Conservation (phyloP, 2,329 filamentous ascomycete genomes). For the Verruconis gallopava region DNA sequence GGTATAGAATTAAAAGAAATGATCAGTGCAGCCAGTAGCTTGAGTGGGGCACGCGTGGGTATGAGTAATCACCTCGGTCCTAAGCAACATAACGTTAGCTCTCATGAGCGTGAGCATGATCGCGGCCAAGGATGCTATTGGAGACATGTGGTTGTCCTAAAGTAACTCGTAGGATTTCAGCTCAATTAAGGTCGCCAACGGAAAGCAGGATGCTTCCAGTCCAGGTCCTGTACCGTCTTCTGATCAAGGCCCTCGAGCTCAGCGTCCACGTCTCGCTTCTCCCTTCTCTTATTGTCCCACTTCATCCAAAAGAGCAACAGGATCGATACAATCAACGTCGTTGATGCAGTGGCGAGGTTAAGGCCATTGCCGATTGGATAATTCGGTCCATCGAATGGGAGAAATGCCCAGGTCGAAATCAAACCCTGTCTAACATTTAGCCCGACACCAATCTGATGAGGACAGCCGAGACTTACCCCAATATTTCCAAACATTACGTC, state of each 20-base stretch:
- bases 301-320: constrained; percentile 47
- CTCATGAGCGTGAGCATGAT: no score
- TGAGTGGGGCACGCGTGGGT: no score
- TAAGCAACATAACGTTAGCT: no score
- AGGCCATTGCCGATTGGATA: constrained; percentile 60
- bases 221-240: constrained; percentile 34
- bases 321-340: constrained; percentile 40
- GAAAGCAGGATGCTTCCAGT: constrained; percentile 18
- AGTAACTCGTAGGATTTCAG: no score
- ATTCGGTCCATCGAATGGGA: constrained; percentile 49
- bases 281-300: constrained; percentile 47
- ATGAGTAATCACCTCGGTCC: no score
- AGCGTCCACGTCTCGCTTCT: constrained; percentile 40
- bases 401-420: constrained; percentile 51
- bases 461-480: constrained; percentile 32
- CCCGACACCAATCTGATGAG: no score
- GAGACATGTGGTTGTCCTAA: no score
- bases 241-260: constrained; percentile 42
- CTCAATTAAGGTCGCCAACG: constrained; percentile 8
- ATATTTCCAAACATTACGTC: constrained; percentile 44
- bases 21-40: no score
- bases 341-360: constrained; percentile 50
- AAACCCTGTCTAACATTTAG: constrained; percentile 27
- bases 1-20: no score
- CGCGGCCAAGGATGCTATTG: no score